phyloP scores from a whole-genome alignment of 495 filamentous ascomycete species.

The Daldinia grandis region DNA sequence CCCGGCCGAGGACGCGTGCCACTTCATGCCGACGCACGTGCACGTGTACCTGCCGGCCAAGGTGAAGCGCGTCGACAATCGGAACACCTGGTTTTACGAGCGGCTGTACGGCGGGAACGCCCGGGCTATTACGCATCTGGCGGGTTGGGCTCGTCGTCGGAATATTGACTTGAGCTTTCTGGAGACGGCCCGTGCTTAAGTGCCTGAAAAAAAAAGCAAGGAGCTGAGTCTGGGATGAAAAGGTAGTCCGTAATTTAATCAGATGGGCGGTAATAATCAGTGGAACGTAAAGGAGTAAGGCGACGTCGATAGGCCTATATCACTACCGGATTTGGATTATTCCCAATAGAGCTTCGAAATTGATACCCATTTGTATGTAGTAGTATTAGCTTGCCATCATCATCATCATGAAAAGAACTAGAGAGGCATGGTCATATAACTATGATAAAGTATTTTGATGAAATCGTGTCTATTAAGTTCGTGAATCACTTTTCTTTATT shows the following conservation, averaged over 20 bases:
- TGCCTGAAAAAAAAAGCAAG: not conserved
- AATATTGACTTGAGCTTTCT: not conserved
- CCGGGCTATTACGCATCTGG: not conserved
- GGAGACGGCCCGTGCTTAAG: not conserved
- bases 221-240: not conserved
- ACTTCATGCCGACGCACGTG: not conserved
- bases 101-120: not conserved
- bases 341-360: not conserved
- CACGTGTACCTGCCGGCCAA: not conserved
- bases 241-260: not conserved
- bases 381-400: not conserved
- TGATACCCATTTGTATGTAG: not conserved
- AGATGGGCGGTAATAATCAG: not conserved
- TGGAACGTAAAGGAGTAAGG: not conserved
- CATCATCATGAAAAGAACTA: not conserved
- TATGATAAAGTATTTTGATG: not conserved
- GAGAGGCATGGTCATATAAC: not conserved
- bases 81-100: not conserved
- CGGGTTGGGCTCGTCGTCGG: not conserved
- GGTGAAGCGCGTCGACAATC: not conserved
- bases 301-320: not conserved
- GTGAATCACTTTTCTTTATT: conserved; percentile 36
- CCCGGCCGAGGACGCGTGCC: not conserved
- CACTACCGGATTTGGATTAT: not conserved
- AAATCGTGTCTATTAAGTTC: conserved; percentile 24